Evolutionary conservation across 768 basidiomycete species (phyloP).

Genomic region (Lactarius sp.): DNA sequence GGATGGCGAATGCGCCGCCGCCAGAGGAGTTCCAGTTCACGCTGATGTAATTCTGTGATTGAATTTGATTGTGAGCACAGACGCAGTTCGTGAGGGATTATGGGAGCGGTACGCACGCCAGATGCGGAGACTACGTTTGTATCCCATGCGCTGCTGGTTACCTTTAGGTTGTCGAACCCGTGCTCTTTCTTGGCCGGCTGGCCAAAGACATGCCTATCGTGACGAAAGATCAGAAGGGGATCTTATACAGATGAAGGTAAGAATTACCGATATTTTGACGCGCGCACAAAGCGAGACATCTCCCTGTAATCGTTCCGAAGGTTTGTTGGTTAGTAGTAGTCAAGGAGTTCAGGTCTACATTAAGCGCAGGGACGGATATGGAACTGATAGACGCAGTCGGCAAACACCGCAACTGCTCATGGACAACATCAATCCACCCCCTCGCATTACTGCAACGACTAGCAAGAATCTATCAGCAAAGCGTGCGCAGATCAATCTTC

Average conservation of each 20-base stretch:
- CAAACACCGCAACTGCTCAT: slow-evolving; percentile 13
- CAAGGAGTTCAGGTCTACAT: background rate
- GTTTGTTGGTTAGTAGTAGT: background rate
- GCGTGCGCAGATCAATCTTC: slow-evolving; percentile 29
- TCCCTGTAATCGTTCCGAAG: background rate
- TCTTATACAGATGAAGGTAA: slow-evolving; percentile 3
- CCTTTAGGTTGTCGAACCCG: slow-evolving; percentile 74
- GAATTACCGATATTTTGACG: slow-evolving; percentile 80
- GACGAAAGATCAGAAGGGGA: slow-evolving; percentile 7
- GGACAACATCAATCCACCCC: slow-evolving; percentile 24
- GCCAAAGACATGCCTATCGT: slow-evolving; percentile 82
- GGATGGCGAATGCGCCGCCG: slow-evolving; percentile 91
- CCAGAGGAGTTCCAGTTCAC: slow-evolving; percentile 94
- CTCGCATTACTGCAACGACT: slow-evolving; percentile 10
- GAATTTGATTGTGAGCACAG: slow-evolving; percentile 11
- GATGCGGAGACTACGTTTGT: slow-evolving; percentile 89
- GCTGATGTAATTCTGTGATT: slow-evolving; percentile 56
- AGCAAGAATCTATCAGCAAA: slow-evolving; percentile 28
- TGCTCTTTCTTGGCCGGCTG: slow-evolving; percentile 83
- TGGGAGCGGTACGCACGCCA: slow-evolving; percentile 45
- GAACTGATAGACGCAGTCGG: background rate
- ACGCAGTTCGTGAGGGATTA: background rate
- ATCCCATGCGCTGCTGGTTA: slow-evolving; percentile 91
- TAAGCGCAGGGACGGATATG: background rate
- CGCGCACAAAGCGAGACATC: slow-evolving; percentile 84